A percentile compares a stretch with the other conserved stretches of the same genome.
Conservation (phyloP, 2,329 filamentous ascomycete genomes). For the Aspergillus candidus region DNA sequence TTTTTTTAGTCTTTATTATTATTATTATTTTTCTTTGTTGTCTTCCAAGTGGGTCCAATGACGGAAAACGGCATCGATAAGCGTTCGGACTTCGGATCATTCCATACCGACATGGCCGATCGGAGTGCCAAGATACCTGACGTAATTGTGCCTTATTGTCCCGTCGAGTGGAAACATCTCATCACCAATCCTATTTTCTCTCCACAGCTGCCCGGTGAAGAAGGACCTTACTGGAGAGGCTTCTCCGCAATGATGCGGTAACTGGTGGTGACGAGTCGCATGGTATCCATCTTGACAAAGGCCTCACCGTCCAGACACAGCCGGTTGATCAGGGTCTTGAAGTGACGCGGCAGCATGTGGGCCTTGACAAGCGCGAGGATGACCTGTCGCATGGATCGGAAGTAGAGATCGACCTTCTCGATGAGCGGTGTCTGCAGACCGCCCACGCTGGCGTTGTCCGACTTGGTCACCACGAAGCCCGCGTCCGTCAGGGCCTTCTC, state of each 20-base stretch:
- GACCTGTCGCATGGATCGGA: conserved; percentile 46
- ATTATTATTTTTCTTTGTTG: no score
- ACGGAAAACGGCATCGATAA: no score
- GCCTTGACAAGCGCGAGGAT: conserved; percentile 47
- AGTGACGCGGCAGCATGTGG: conserved; percentile 45
- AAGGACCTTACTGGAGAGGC: conserved; percentile 18
- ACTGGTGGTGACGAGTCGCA: conserved; percentile 48
- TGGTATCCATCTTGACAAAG: conserved; percentile 52
- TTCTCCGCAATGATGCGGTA: conserved; percentile 51
- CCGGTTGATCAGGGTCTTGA: conserved; percentile 50
- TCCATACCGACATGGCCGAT: no score
- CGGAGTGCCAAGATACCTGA: no score
- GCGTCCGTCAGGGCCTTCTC: conserved; percentile 43
- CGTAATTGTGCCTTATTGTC: no score
- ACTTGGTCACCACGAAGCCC: conserved; percentile 45
- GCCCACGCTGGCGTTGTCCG: conserved; percentile 49
- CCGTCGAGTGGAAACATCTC: no score
- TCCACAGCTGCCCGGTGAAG: not conserved
- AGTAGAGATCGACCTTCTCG: conserved; percentile 51
- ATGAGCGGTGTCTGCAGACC: conserved; percentile 49
- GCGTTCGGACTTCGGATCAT: no score
- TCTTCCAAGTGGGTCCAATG: no score
- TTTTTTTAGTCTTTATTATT: no score
- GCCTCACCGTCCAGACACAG: conserved; percentile 50
- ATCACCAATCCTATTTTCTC: no score